Evolutionary conservation across 805 yeast genomes (phyloP), one percentile per base, ranked within the genome.

Genomic region (Metschnikowia arizonensis): DNA sequence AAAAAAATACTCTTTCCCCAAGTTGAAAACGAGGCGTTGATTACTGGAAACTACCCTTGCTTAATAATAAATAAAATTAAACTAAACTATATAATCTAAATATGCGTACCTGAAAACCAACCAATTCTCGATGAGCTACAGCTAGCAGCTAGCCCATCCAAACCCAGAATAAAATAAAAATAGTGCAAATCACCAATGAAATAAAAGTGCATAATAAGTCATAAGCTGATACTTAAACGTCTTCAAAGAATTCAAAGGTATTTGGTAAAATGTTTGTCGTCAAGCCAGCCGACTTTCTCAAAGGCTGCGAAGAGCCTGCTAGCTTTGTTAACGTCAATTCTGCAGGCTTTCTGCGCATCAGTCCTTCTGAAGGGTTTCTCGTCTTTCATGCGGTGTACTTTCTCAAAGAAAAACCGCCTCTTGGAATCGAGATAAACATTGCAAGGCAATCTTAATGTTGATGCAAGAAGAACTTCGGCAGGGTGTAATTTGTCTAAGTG

Each of bases 331-430:
- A 91, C 98, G 65, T 93, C 98, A 54, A 93, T 90, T 52, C 95
- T 80, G 64, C 98, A 91, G 5, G 97, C 97, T 72, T 93, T 93
- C 67, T 91, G 98, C 6, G 97, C 96, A 66, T 91, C 99, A 0
- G 98, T 93, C 68, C 97, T 83, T 68, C 97, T 82, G 68, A 91
- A 91, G 23, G 93, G 91, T 60, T 82, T 72, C 24, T 83, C 83
- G 41, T 73, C 69, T 55, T 79, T 79, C 56, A 82, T 65, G 42
- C 96, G 78, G 54, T 80, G 81, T 26, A 90, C 93, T 69, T 89
- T 91, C 63, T 91, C 98, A 47, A 82, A 79, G 66, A 91, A 93
- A 23, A 91, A 74, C 53, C 98, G 77, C 65, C 89, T 81, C 56
- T 69, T 71, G 5, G 72, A 64, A 57, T 78, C 83, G 62, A 85